Evolutionary conservation across 1,139 yeast species (phyloP), one percentile per base, ranked within the genome.

Genomic region (Pichia sp.): DNA sequence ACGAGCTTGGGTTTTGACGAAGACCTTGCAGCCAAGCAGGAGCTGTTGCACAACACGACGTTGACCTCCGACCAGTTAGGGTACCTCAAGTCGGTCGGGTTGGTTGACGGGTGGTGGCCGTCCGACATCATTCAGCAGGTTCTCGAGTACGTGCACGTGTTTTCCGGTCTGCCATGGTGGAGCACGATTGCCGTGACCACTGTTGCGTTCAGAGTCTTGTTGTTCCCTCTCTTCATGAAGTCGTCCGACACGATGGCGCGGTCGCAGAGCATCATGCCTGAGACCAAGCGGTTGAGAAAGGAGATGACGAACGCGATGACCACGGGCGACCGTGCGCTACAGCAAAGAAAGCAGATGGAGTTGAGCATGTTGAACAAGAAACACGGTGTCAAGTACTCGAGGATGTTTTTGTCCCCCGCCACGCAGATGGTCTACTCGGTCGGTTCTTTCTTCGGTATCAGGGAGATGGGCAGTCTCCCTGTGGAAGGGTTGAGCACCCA

Each of bases 81-180:
- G 1, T 92, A 92, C 70, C 75, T 93, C 63, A 82, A 89, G 62
- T 85, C 95, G 19, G 80, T 92, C 46, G 98, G 98, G 0, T 73
- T 93, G 54, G 97, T 95, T 5, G 86, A 88, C 64, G 84, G 90
- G 15, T 86, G 84, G 81, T 72, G 76, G 72, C 97, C 97, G 7
- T 82, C 96, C 11, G 93, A 90, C 54, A 62, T 90, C 13, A 75
- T 90, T 62, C 96, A 90, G 67, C 84, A 85, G 61, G 63, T 83
- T 19, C 74, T 93, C 61, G 99, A 93, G 70, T 71, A 76, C 50
- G 81, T 86, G n/a, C 97, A 93, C 67, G 96, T 90, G 6, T 81
- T 81, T 67, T 79, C 93, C 0, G 98, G 97, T 0, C 70, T 92
- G 59, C 98, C 99, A 50, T 93, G 99, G 99, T 93, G 99, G 97